Conservation (phyloP, 139 green algal genomes). For the Axilococcus clingmanii region DNA sequence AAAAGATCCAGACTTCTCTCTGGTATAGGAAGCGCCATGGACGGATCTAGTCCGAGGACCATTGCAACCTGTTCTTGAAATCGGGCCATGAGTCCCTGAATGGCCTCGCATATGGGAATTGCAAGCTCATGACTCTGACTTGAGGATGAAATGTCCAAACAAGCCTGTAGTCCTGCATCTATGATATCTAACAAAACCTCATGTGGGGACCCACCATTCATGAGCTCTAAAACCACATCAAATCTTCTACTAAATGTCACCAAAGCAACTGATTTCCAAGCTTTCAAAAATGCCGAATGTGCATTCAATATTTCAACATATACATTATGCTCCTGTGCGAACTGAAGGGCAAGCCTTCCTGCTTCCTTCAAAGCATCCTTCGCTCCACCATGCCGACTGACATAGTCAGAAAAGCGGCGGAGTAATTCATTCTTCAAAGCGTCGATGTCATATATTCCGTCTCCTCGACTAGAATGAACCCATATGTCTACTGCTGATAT, state of each 20-base stretch:
- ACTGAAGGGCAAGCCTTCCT: slow-evolving; percentile 30
- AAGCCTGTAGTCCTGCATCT: too few species aligned
- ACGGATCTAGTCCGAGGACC: not conserved
- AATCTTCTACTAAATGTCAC: slow-evolving; percentile 44
- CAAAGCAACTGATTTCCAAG: slow-evolving; percentile 42
- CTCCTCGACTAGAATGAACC: slow-evolving; percentile 8
- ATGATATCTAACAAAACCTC: too few species aligned
- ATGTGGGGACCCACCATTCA: too few species aligned
- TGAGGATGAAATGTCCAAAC: too few species aligned
- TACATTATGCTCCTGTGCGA: slow-evolving; percentile 48
- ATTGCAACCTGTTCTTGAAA: slow-evolving; percentile 14
- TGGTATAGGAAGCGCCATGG: slow-evolving; percentile 16
- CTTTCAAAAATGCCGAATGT: slow-evolving; percentile 32
- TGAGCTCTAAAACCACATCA: slow-evolving; percentile 10
- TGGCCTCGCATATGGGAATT: slow-evolving; percentile 22
- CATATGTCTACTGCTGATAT: not conserved
- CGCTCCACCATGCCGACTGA: slow-evolving; percentile 11
- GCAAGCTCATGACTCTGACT: too few species aligned
- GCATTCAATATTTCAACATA: slow-evolving; percentile 26
- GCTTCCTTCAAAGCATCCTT: slow-evolving; percentile 28
- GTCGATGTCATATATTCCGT: slow-evolving; percentile 23
- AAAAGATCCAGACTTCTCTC: slow-evolving; percentile 41
- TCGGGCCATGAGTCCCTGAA: slow-evolving; percentile 26
- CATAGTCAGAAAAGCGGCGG: slow-evolving; percentile 16
- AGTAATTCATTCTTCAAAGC: slow-evolving; percentile 27